Evolutionary conservation across 805 yeast species (phyloP), one percentile per base, ranked within the genome.

Genomic region (Candida dajiaensis): DNA sequence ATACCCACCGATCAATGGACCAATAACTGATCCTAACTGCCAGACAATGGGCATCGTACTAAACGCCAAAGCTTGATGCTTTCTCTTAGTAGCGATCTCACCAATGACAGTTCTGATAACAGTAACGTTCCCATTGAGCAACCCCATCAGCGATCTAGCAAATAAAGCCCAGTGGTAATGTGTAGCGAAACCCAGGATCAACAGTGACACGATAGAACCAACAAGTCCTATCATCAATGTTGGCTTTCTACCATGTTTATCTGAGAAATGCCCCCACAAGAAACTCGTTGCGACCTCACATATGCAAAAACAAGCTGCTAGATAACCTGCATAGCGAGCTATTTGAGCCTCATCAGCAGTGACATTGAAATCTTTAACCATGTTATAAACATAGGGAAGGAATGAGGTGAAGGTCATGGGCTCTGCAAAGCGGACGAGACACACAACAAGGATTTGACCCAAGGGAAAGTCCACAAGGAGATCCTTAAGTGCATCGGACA

Each of bases 361-460:
- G 13, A 53, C 46, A 12, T 47, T 53, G 31, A 53, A 53, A 40
- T 53, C 56, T 19, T 46, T 31, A 18, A 53, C 52, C 54, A 53
- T 53, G 49, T 47, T 50, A 44, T 44, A 53, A 33, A 53, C 56
- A 35, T 53, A 53, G 15, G 56, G 51, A 46, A 53, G 51, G 23
- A 53, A 39, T 1, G 54, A 48, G 15, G 51, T 48, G 50, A 53
- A 53, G 11, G 56, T 54, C 13, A 53, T 49, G 7, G 56, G 56
- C 29, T 53, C 56, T 3, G 56, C 56, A 35, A 53, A 48, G 16
- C 56, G 40, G 13, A 53, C 54, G n/a, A 47, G 40, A 13, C 45
- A 31, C 16, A 50, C 42, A 18, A 50, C 50, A 9, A 42, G 29
- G 16, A 50, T 37, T 38, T 50, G 51, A 13, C 41, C 29, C 51